phyloP scores from a whole-genome alignment of 768 basidiomycete species.

The Steccherinum ochraceum region DNA sequence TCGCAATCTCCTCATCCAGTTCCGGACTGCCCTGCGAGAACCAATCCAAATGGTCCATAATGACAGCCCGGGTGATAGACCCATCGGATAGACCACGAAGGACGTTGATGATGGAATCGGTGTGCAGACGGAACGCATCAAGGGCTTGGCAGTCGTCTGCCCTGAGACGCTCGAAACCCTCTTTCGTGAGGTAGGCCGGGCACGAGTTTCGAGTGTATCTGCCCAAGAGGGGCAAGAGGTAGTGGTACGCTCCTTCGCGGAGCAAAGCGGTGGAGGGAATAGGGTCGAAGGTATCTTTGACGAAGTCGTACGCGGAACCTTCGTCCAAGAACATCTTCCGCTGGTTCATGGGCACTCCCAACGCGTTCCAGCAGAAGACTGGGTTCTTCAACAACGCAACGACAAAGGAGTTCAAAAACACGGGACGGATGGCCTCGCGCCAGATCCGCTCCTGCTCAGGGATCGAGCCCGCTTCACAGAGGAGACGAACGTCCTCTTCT shows the following conservation, averaged over 20 bases:
- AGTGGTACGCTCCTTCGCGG: slow-evolving; percentile 11
- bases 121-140: slow-evolving; percentile 62
- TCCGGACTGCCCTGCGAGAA: slow-evolving; percentile 19
- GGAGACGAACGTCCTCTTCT: slow-evolving; percentile 42
- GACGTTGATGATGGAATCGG: slow-evolving; percentile 61
- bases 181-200: slow-evolving; percentile 57
- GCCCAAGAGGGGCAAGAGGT: slow-evolving; percentile 36
- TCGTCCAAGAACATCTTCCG: slow-evolving; percentile 30
- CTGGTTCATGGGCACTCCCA: slow-evolving; percentile 59
- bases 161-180: slow-evolving; percentile 52
- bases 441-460: slow-evolving; percentile 60
- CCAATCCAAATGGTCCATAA: slow-evolving; percentile 72
- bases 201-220: slow-evolving; percentile 52
- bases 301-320: slow-evolving; percentile 21
- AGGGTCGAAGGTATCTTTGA: slow-evolving; percentile 24
- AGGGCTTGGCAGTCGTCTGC: slow-evolving; percentile 34
- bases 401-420: slow-evolving; percentile 30
- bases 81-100: slow-evolving; percentile 35
- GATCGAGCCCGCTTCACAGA: slow-evolving; percentile 50
- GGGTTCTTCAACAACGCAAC: slow-evolving; percentile 49
- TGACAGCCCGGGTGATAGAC: slow-evolving; percentile 54
- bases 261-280: slow-evolving; percentile 19
- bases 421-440: slow-evolving; percentile 50
- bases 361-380: slow-evolving; percentile 68
- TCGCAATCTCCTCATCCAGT: slow-evolving; percentile 35